These are phyloP conservation scores for Phytomonas sp. DNA, from an alignment of 208 protist species.

Conservation along the genomic window DNA sequence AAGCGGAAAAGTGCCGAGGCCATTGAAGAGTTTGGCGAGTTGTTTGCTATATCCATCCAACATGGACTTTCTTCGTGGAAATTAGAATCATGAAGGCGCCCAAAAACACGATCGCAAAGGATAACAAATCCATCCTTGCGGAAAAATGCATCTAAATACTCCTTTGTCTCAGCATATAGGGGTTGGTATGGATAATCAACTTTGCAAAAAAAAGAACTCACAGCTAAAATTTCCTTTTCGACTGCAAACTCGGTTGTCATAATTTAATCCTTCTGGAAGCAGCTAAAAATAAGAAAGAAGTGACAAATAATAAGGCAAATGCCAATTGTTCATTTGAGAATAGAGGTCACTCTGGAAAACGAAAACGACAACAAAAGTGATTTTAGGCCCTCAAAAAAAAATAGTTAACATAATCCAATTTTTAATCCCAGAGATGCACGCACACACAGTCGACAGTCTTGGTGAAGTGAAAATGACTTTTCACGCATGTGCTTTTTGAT, in stretches of 20 bases:
- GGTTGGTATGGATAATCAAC: slow-evolving; percentile 37
- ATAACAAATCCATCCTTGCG: slow-evolving; percentile 40
- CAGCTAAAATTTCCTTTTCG: slow-evolving; percentile 16
- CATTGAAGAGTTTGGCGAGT: slow-evolving; percentile 37
- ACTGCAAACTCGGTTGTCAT: not conserved
- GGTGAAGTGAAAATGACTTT: too few species aligned
- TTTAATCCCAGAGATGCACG: too few species aligned
- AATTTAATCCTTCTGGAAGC: not conserved
- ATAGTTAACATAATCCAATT: too few species aligned
- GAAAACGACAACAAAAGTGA: not conserved
- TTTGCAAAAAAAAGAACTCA: slow-evolving; percentile 21
- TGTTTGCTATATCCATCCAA: slow-evolving; percentile 79
- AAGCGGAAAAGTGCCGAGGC: slow-evolving; percentile 47
- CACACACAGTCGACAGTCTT: too few species aligned
- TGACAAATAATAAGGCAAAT: slow-evolving; percentile 6
- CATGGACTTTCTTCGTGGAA: slow-evolving; percentile 19
- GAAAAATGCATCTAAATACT: slow-evolving; percentile 64
- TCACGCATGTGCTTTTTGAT: too few species aligned
- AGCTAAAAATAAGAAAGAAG: not conserved
- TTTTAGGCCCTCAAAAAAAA: too few species aligned
- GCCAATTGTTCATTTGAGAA: not conserved
- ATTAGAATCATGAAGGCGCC: slow-evolving; percentile 16
- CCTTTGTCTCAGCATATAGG: slow-evolving; percentile 39
- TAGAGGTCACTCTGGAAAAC: not conserved
- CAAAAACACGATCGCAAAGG: slow-evolving; percentile 68